Conservation (phyloP, 192 early-diverging fungal genomes). For the Gaertneriomyces semiglobifer region DNA sequence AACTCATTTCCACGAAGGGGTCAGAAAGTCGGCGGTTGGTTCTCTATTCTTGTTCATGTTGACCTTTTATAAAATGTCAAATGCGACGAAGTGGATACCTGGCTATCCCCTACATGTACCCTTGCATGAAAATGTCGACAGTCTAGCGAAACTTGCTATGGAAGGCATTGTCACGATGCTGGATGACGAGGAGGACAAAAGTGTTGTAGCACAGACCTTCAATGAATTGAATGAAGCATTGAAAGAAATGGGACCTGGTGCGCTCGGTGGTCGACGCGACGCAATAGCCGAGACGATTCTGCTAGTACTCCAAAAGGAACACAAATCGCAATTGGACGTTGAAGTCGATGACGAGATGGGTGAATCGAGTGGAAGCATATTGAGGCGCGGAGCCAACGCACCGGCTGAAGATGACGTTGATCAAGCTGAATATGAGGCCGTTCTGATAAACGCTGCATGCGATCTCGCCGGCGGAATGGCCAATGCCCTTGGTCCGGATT, state of each 20-base stretch:
- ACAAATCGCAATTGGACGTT: constrained; percentile 32
- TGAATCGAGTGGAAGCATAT: constrained; percentile 7
- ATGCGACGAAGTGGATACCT: constrained; percentile 67
- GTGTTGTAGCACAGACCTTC: constrained; percentile 77
- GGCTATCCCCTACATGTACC: constrained; percentile 50
- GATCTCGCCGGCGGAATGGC: constrained; percentile 80
- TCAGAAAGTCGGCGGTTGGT: constrained; percentile 71
- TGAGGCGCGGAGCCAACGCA: neutral
- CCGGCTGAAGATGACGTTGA: constrained; percentile 70
- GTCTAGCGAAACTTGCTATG: constrained; percentile 65
- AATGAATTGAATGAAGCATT: constrained; percentile 68
- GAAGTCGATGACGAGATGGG: constrained; percentile 18
- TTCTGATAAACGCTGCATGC: constrained; percentile 73
- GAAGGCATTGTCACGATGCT: constrained; percentile 69
- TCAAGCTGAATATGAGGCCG: constrained; percentile 76
- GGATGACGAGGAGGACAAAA: constrained; percentile 76
- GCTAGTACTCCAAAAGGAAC: constrained; percentile 36
- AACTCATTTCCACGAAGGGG: constrained; percentile 75
- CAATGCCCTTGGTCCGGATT: constrained; percentile 68
- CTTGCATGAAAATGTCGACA: constrained; percentile 71
- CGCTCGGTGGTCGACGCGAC: constrained; percentile 46
- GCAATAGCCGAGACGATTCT: constrained; percentile 26
- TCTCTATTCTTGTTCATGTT: constrained; percentile 73
- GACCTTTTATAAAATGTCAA: constrained; percentile 73
- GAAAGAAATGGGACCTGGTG: constrained; percentile 70